Evolutionary conservation across 345 rosid species (phyloP).

Genomic region (Populus simonii): DNA sequence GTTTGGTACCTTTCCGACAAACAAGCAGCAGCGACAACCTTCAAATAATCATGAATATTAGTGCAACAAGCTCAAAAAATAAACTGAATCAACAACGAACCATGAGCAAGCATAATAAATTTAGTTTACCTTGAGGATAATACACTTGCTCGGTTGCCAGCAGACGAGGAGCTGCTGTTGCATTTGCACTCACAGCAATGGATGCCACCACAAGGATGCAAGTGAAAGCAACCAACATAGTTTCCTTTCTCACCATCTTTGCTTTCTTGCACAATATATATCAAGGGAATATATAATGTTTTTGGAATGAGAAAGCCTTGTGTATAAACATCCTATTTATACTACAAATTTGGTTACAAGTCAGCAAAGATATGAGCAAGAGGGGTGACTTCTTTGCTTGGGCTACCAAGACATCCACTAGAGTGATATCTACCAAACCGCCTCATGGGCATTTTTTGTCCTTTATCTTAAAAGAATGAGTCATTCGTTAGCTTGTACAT

Average conservation of each 20-base stretch:
- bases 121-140: conserved; percentile 18
- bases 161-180: conserved; percentile 24
- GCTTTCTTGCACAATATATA: not conserved
- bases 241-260: conserved; percentile 17
- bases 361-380: not conserved
- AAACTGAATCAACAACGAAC: not conserved
- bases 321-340: conserved; percentile 11
- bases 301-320: not conserved
- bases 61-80: not conserved
- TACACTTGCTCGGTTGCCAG: conserved; percentile 12
- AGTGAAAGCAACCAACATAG: conserved; percentile 16
- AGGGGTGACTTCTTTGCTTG: not conserved
- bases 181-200: conserved; percentile 20
- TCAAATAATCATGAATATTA: conserved; percentile 11
- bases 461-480: too few relatives aligned
- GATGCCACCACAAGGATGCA: conserved; percentile 24
- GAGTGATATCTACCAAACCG: too few relatives aligned
- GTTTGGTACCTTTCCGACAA: conserved; percentile 1
- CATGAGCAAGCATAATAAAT: not conserved
- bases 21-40: conserved; percentile 39
- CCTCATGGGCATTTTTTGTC: too few relatives aligned
- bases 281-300: not conserved
- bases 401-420: too few relatives aligned
- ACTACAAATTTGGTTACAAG: not conserved
- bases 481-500: too few relatives aligned